Evolutionary conservation across 106 monocot species (phyloP), one percentile per base, ranked within the genome.

Genomic region (Dendrobium huoshanense): DNA sequence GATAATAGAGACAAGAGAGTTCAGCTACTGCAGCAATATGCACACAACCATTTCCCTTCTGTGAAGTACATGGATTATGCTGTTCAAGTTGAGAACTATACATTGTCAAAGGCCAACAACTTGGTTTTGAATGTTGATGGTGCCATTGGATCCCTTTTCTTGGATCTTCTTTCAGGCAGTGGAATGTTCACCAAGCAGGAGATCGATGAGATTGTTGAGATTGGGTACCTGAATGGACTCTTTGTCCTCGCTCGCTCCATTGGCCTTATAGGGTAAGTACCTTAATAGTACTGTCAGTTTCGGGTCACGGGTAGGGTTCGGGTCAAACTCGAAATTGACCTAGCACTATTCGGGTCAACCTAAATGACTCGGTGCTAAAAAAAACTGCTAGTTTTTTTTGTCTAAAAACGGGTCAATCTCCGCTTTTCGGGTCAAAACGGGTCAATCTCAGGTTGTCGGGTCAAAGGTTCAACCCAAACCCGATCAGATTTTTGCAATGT

Each of bases 1-100:
- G 92, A 99, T 75, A 99, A 99, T 86, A 92, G 95, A 75, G 98
- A 99, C 82, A 95, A 99, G 86, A 88, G 98, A 81, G 98, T 99
- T 67, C 86, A 99, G 84, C 86, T 99, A 72, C 83, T 99, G 74
- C 98, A 99, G 55, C 80, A 85, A 74, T 99, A 91, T 42, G 98
- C 95, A 0, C 88, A 91, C 83, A 87, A 83, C 16, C 83, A 99
- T 84, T 99, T 99, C 79, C 98, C 98, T 16, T 91, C 98, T 5
- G 91, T 95, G 7, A 99, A 95, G 79, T 99, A 99, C 91, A 91
- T 99, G 92, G 92, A 87, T 54, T 99, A 99, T 79, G 98, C 98
- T 16, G 95, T 99, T 72, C 83, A 99, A 87, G 98, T 95, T 51
- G 98, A 99, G 83, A 88, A 83, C 40, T 95, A 99, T 79, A 99